Base-by-base conservation (phyloP, 441 rosid species). In the Populus hybrid region DNA sequence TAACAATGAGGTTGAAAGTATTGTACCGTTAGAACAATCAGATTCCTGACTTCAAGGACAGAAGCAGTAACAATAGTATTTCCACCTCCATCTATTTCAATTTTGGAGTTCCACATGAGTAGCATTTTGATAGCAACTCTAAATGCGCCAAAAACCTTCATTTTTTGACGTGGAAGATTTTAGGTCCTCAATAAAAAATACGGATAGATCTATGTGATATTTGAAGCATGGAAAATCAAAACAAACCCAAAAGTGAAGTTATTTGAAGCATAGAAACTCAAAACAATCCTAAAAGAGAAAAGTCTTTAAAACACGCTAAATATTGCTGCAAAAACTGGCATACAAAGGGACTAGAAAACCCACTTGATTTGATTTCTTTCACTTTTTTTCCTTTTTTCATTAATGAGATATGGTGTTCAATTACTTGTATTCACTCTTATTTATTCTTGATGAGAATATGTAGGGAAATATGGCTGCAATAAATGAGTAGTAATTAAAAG, bases 111-210 rank as follows among this genome's bases (percentile, higher is more conserved):
- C 97, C 93, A 91, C 98, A 97, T 93, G 71, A 97, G 97, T 82
- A 97, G 84, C 91, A 97, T 94, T 88, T 97, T 97, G 61, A 93
- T 87, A 71, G 91, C 87, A 87, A 97, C 97, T 85, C 99, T 88
- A 78, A 96, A 91, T 83, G 99, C 99, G 71, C 99, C 99, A 86
- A 70, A 97, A 65, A 97, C 99, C 99, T 97, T 88, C 88, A 89
- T 70, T 81, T 77, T 80, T 53, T 36, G 74, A 79, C 82, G 63
- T 73, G 56, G 35, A 78, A 66, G 69, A 73, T 29, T 20, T 80
- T 45, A 78, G 78, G 80, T 31, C 36, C 73, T 69, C 64, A 61
- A 72, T 42, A 59, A 72, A 18, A 82, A 73, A 76, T 56, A 53
- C 21, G 20, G 18, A 73, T 21, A 31, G n/a, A 71, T 42, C 69